Evolutionary conservation across 306 rosid genomes (phyloP).

Genomic region (Cicer cuneatum): DNA sequence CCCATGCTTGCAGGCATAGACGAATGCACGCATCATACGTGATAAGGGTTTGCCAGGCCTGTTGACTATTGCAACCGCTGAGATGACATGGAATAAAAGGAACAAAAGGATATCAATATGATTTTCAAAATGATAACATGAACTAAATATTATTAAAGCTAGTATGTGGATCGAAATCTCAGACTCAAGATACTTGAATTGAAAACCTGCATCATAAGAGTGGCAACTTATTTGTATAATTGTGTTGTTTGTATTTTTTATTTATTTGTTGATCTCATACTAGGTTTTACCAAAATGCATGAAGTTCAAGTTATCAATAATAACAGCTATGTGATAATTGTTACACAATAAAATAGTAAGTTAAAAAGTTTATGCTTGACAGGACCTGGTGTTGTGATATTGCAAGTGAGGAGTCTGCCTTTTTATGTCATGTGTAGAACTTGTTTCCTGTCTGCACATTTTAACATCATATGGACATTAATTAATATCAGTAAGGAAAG

Average conservation of each 20-base stretch:
- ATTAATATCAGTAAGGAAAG: constrained; percentile 11
- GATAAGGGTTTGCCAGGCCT: constrained; percentile 92
- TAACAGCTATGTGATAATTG: constrained; percentile 1
- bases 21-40: constrained; percentile 95
- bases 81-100: constrained; percentile 39
- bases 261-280: constrained; percentile 13
- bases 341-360: constrained; percentile 2
- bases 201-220: neutral
- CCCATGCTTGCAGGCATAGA: constrained; percentile 95
- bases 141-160: constrained; percentile 7
- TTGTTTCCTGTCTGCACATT: constrained; percentile 54
- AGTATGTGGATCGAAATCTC: constrained; percentile 23
- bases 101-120: constrained; percentile 17
- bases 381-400: constrained; percentile 70
- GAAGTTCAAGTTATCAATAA: constrained; percentile 9
- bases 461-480: constrained; percentile 29
- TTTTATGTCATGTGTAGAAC: constrained; percentile 54
- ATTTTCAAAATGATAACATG: constrained; percentile 33
- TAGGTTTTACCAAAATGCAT: constrained; percentile 26
- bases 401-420: constrained; percentile 53
- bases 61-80: constrained; percentile 73
- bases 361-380: constrained; percentile 17
- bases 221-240: neutral
- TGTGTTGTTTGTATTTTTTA: neutral
- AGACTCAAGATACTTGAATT: neutral